Conservation (phyloP, 768 basidiomycete species). For the Grammothele lineata region DNA sequence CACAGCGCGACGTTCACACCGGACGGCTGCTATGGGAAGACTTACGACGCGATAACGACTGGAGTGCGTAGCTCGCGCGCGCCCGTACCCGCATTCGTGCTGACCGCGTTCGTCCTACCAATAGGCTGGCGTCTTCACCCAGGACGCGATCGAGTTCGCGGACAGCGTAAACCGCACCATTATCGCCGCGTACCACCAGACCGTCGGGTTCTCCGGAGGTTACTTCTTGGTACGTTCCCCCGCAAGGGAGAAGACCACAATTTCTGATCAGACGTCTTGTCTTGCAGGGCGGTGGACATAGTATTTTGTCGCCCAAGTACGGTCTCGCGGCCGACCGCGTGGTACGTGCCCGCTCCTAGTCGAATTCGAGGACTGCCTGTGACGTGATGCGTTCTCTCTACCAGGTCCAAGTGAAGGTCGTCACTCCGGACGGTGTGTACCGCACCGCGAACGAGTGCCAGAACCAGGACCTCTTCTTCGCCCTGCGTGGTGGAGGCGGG, state of each 20-base stretch:
- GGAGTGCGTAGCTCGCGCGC: slow-evolving; percentile 19
- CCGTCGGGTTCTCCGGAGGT: slow-evolving; percentile 36
- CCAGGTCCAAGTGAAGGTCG: slow-evolving; percentile 45
- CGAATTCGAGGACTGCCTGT: too few relatives aligned
- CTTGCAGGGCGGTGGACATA: slow-evolving; percentile 28
- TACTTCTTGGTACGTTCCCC: slow-evolving; percentile 25
- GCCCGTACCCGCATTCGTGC: not conserved
- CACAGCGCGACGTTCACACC: slow-evolving; percentile 14
- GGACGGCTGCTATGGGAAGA: slow-evolving; percentile 13
- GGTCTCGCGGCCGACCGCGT: slow-evolving; percentile 30
- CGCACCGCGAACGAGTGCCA: slow-evolving; percentile 42
- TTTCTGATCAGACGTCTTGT: too few relatives aligned
- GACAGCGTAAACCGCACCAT: slow-evolving; percentile 33
- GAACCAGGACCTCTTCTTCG: slow-evolving; percentile 51
- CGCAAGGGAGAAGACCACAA: too few relatives aligned
- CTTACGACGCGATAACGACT: slow-evolving; percentile 27
- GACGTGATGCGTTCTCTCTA: too few relatives aligned
- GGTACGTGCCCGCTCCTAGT: too few relatives aligned
- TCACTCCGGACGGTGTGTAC: slow-evolving; percentile 47
- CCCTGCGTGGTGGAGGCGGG: slow-evolving; percentile 42
- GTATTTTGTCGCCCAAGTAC: slow-evolving; percentile 24
- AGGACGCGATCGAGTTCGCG: slow-evolving; percentile 31
- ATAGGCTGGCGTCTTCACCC: slow-evolving; percentile 29
- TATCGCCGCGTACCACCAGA: slow-evolving; percentile 31
- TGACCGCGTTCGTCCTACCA: not conserved